Conservation (phyloP, 306 rosid genomes). For the Ormosia semicastrata region DNA sequence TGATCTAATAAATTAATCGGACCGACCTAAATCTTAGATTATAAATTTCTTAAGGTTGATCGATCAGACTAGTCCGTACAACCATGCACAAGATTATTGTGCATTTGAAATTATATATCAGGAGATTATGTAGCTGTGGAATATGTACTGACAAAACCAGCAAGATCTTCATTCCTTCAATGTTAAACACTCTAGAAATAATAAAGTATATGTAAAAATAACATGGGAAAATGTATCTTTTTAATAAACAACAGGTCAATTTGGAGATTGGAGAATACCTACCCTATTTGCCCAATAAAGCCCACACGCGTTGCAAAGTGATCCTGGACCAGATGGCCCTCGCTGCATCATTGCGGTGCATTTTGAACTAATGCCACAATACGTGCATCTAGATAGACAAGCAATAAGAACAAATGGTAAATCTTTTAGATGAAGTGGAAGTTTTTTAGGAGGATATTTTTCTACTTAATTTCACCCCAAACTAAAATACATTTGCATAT, state of each 20-base stretch:
- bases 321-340: slow-evolving; percentile 72
- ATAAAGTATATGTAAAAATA: not conserved
- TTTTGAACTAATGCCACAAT: slow-evolving; percentile 69
- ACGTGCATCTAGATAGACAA: slow-evolving; percentile 49
- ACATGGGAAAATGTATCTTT: not conserved
- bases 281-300: slow-evolving; percentile 79
- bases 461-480: no score
- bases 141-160: not conserved
- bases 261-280: slow-evolving; percentile 8
- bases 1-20: no score
- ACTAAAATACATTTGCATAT: no score
- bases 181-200: not conserved
- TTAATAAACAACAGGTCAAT: not conserved
- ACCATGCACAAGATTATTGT: no score
- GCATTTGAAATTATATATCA: not conserved
- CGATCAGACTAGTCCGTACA: no score
- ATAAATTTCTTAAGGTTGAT: no score
- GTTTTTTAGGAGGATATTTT: no score
- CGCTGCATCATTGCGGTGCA: slow-evolving; percentile 82
- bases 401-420: no score
- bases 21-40: no score
- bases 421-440: not conserved
- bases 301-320: slow-evolving; percentile 79
- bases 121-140: not conserved
- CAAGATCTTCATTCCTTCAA: not conserved